Percentiles rank a stretch among this genome's conserved stretches.
These are phyloP conservation scores for Termitomyces sp. DNA, from an alignment of 768 basidiomycete species.

Conservation along the genomic window DNA sequence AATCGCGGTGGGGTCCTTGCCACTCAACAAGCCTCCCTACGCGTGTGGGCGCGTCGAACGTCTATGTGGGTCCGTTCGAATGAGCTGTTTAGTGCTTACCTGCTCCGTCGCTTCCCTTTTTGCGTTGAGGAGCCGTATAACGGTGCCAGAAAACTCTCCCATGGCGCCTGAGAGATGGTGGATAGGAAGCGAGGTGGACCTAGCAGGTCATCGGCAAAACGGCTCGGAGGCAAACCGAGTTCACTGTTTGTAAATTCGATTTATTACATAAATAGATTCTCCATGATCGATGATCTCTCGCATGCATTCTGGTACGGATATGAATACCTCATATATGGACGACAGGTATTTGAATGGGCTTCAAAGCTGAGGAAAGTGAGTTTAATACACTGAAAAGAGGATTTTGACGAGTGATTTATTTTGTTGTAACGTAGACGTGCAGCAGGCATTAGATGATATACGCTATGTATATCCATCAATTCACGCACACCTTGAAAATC, in stretches of 20 bases:
- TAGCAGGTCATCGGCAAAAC: not conserved
- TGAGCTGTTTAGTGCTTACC: constrained; percentile 15
- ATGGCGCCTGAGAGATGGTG: constrained; percentile 14
- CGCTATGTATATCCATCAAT: not conserved
- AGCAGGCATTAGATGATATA: not conserved
- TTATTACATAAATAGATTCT: not conserved
- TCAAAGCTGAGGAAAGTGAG: not conserved
- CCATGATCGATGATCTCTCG: not conserved
- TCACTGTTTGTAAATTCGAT: not conserved
- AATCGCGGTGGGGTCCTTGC: constrained; percentile 65
- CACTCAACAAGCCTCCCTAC: constrained; percentile 72
- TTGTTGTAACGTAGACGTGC: not conserved
- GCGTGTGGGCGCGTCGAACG: not conserved
- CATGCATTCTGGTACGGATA: not conserved
- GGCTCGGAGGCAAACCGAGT: not conserved
- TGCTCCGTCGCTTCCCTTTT: constrained; percentile 35
- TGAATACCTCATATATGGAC: not conserved
- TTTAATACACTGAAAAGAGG: not conserved
- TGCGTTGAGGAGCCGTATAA: constrained; percentile 29
- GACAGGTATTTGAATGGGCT: not conserved
- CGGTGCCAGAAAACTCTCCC: constrained; percentile 32
- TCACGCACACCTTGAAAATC: not conserved
- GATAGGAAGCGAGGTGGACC: not conserved
- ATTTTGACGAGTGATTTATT: not conserved
- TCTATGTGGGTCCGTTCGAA: not conserved